Evolutionary conservation across 75 land plant species (phyloP).

Genomic region (Pinus taeda): DNA sequence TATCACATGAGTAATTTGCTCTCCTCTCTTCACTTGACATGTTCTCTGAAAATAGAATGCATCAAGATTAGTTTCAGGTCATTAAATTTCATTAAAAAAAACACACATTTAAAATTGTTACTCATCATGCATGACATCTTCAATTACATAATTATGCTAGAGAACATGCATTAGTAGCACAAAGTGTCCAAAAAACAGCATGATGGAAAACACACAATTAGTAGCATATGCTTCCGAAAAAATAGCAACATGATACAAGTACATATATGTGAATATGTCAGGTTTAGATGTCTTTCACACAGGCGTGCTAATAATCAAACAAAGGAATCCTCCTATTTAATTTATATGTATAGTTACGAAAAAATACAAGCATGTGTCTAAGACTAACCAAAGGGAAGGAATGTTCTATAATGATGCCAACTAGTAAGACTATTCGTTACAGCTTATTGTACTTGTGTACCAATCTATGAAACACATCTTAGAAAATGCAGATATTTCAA

Average conservation of each 20-base stretch:
- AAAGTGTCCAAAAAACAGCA: not conserved
- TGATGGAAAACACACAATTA: no score
- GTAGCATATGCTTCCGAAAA: no score
- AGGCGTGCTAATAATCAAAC: not conserved
- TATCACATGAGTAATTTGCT: slow-evolving; percentile 84
- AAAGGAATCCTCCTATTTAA: not conserved
- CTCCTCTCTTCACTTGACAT: slow-evolving; percentile 93
- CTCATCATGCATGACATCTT: not conserved
- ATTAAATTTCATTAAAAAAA: not conserved
- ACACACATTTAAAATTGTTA: not conserved
- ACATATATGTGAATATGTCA: not conserved
- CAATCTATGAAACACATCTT: not conserved
- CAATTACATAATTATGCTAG: not conserved
- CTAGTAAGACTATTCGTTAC: not conserved
- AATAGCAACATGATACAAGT: no score
- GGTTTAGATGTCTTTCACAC: not conserved
- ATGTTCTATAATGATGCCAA: not conserved
- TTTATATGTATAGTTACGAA: not conserved
- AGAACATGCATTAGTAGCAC: slow-evolving; percentile 1
- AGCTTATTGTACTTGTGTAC: not conserved
- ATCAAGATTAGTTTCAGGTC: slow-evolving; percentile 1
- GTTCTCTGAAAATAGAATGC: slow-evolving; percentile 60
- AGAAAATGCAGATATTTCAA: not conserved
- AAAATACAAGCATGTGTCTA: no score
- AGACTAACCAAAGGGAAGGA: not conserved